Percentiles rank a stretch among this genome's conserved stretches.
phyloP scores from a whole-genome alignment of 306 rosid species.

The Potentilla sterilis region DNA sequence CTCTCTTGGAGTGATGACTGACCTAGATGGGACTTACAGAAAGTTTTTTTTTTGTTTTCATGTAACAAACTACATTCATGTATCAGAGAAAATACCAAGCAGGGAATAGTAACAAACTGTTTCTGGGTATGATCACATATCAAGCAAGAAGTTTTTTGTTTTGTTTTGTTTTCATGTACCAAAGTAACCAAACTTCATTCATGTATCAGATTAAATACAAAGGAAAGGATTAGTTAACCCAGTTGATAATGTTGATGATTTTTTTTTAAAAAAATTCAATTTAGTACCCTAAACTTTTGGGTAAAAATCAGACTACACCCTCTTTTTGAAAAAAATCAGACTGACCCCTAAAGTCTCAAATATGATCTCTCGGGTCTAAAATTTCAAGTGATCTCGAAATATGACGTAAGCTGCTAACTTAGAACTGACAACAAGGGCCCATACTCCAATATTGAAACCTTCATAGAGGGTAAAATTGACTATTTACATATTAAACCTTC shows the following conservation, averaged over 20 bases:
- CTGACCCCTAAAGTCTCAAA: no score
- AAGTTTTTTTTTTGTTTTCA: background rate
- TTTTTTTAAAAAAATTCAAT: no score
- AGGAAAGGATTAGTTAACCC: background rate
- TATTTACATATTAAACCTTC: no score
- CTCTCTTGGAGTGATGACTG: background rate
- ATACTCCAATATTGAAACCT: no score
- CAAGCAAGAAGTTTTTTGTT: background rate
- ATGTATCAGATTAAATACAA: background rate
- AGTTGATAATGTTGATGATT: background rate
- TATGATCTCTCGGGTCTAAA: no score
- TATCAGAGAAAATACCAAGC: background rate
- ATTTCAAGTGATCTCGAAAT: no score
- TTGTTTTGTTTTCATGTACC: background rate
- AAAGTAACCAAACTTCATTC: background rate
- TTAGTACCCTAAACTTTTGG: no score
- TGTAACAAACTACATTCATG: background rate
- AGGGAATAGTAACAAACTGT: background rate
- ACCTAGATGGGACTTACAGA: background rate
- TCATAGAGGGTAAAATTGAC: no score
- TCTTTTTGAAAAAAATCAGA: no score
- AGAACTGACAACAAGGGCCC: no score
- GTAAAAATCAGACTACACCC: no score
- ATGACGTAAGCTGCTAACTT: no score
- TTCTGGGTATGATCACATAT: background rate